phyloP scores from a whole-genome alignment of 352 stramenopile genomes.

The Phytophthora cryptogea region DNA sequence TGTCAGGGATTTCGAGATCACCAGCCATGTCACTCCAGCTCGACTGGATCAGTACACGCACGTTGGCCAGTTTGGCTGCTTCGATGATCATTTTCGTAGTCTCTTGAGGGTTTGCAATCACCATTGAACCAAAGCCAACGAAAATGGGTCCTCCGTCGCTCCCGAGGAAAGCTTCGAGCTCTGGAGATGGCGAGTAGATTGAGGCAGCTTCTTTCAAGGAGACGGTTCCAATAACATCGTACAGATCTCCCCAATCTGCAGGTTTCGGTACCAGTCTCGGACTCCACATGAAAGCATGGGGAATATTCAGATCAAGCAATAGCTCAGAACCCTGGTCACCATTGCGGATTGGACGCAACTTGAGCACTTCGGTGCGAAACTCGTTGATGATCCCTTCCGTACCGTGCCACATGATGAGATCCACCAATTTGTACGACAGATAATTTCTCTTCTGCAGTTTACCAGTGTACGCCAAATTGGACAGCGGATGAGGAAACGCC shows the following conservation, averaged over 20 bases:
- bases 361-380: slow-evolving; percentile 66
- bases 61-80: slow-evolving; percentile 53
- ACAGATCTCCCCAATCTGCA: slow-evolving; percentile 83
- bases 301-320: slow-evolving; percentile 71
- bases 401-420: slow-evolving; percentile 73
- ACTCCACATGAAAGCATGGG: slow-evolving; percentile 90
- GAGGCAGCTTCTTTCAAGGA: slow-evolving; percentile 39
- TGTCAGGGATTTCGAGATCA: slow-evolving; percentile 43
- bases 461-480: slow-evolving; percentile 74
- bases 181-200: slow-evolving; percentile 46
- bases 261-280: slow-evolving; percentile 84
- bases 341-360: slow-evolving; percentile 57
- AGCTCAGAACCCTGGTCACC: slow-evolving; percentile 53
- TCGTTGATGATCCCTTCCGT: slow-evolving; percentile 70
- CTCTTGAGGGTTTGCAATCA: slow-evolving; percentile 75
- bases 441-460: slow-evolving; percentile 61
- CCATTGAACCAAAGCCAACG: slow-evolving; percentile 94
- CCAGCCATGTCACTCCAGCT: slow-evolving; percentile 80
- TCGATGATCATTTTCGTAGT: slow-evolving; percentile 87
- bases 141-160: slow-evolving; percentile 84
- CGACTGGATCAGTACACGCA: slow-evolving; percentile 88
- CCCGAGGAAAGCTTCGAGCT: slow-evolving; percentile 66
- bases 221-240: slow-evolving; percentile 88
- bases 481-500: slow-evolving; percentile 88
- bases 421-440: slow-evolving; percentile 84